Evolutionary conservation across 2,329 filamentous ascomycete genomes (phyloP).

Genomic region (Talaromyces sp.): DNA sequence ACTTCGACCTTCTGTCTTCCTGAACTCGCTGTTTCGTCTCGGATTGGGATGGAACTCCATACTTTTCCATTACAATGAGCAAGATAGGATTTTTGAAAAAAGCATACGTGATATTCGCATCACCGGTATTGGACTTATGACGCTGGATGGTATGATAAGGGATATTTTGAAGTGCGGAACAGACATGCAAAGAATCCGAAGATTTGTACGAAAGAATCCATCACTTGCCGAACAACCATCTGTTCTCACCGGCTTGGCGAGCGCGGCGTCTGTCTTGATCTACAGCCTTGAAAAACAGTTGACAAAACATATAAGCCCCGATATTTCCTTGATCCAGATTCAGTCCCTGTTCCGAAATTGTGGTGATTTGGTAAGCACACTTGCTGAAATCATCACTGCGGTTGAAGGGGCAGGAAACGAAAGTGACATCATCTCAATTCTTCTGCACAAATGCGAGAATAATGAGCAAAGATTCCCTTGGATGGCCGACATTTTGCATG

Average conservation of each 20-base stretch:
- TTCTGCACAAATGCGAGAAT: constrained; percentile 59
- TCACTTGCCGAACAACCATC: constrained; percentile 23
- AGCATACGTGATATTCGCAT: constrained; percentile 42
- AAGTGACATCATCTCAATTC: constrained; percentile 56
- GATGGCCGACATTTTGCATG: constrained; percentile 60
- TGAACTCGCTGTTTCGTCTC: constrained; percentile 36
- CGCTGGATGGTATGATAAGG: constrained; percentile 30
- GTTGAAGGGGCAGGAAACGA: constrained; percentile 51
- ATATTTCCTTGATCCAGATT: constrained; percentile 33
- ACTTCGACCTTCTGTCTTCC: constrained; percentile 34
- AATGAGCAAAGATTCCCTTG: constrained; percentile 61
- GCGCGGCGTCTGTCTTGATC: constrained; percentile 29
- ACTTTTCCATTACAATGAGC: constrained; percentile 38
- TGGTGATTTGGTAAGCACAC: constrained; percentile 30
- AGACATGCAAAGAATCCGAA: constrained; percentile 30
- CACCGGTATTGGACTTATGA: constrained; percentile 47
- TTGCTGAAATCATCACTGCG: constrained; percentile 37
- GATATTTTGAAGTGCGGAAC: constrained; percentile 33
- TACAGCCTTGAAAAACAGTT: constrained; percentile 35
- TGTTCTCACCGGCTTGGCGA: constrained; percentile 32
- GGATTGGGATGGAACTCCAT: constrained; percentile 42
- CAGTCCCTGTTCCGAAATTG: constrained; percentile 36
- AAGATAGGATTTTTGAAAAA: constrained; percentile 32
- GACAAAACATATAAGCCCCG: constrained; percentile 18
- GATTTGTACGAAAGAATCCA: constrained; percentile 29